phyloP scores from a whole-genome alignment of 192 early-diverging fungal genomes.

The Coemansia asiatica region DNA sequence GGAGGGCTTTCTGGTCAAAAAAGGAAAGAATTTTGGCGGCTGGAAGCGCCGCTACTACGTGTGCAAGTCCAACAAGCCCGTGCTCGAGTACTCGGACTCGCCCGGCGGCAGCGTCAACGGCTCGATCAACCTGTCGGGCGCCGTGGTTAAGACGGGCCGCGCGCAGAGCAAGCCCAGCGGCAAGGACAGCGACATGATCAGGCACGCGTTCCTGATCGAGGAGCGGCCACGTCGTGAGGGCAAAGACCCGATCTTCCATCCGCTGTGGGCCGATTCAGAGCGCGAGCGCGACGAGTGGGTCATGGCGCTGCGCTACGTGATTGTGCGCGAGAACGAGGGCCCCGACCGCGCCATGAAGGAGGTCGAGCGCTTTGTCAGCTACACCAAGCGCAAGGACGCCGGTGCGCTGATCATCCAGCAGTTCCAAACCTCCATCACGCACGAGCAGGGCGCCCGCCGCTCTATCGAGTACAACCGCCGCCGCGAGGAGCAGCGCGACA shows the following conservation, averaged over 20 bases:
- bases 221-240: constrained; percentile 67
- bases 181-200: constrained; percentile 66
- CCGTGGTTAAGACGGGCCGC: constrained; percentile 50
- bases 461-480: constrained; percentile 45
- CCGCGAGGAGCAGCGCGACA: constrained; percentile 36
- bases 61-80: constrained; percentile 59
- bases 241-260: constrained; percentile 67
- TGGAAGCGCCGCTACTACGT: constrained; percentile 93
- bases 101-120: constrained; percentile 72
- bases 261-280: constrained; percentile 88
- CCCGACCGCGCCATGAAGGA: constrained; percentile 52
- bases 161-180: constrained; percentile 24
- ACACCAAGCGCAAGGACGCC: constrained; percentile 40
- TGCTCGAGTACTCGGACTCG: constrained; percentile 83
- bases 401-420: constrained; percentile 55
- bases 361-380: constrained; percentile 40
- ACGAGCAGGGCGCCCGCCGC: constrained; percentile 48
- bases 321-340: constrained; percentile 52
- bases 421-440: constrained; percentile 52
- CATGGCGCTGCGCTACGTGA: constrained; percentile 62
- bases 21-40: constrained; percentile 95
- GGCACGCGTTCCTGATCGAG: constrained; percentile 83
- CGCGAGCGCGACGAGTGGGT: constrained; percentile 92
- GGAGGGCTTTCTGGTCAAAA: constrained; percentile 88
- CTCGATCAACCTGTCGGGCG: constrained; percentile 74